Percentiles rank a stretch among this genome's conserved stretches.
phyloP scores from a whole-genome alignment of 2,329 filamentous ascomycete species.

The Knufia petricola region DNA sequence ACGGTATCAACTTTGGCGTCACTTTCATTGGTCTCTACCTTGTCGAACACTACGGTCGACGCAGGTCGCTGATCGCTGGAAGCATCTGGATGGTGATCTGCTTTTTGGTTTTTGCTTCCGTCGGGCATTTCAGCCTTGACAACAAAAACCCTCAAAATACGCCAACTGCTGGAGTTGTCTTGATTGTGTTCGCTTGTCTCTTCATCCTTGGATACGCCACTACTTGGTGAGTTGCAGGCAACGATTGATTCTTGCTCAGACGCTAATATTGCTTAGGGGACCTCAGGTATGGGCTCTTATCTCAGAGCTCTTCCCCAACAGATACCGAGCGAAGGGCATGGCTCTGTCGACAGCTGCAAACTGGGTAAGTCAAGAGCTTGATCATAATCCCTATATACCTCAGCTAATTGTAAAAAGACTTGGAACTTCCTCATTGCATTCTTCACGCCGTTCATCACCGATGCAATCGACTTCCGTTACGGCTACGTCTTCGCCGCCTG shows the following conservation, averaged over 20 bases:
- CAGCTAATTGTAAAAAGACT: too few relatives aligned
- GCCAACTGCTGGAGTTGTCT: slow-evolving; percentile 54
- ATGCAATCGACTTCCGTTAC: slow-evolving; percentile 62
- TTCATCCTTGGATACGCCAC: slow-evolving; percentile 64
- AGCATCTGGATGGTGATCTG: slow-evolving; percentile 59
- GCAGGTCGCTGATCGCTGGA: slow-evolving; percentile 56
- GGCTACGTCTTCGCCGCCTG: slow-evolving; percentile 70
- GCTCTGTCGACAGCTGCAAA: slow-evolving; percentile 68
- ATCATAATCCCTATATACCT: too few relatives aligned
- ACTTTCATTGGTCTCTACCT: slow-evolving; percentile 55
- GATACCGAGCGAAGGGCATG: slow-evolving; percentile 62
- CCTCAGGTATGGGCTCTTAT: slow-evolving; percentile 42
- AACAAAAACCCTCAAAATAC: slow-evolving; percentile 33
- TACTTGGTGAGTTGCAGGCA: too few relatives aligned
- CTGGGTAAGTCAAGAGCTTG: slow-evolving; percentile 42
- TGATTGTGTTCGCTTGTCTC: slow-evolving; percentile 64
- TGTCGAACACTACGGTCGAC: slow-evolving; percentile 59
- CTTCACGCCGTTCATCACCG: slow-evolving; percentile 71
- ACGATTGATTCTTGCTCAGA: too few relatives aligned
- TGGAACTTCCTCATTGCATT: slow-evolving; percentile 67
- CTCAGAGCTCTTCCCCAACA: slow-evolving; percentile 36
- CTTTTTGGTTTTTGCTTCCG: slow-evolving; percentile 53
- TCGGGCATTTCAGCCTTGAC: slow-evolving; percentile 34
- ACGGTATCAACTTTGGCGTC: slow-evolving; percentile 54
- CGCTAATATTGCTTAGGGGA: too few relatives aligned